Percentiles rank a stretch among this genome's conserved stretches.
phyloP scores from a whole-genome alignment of 352 stramenopile genomes.

The Elongisporangium undulatum region DNA sequence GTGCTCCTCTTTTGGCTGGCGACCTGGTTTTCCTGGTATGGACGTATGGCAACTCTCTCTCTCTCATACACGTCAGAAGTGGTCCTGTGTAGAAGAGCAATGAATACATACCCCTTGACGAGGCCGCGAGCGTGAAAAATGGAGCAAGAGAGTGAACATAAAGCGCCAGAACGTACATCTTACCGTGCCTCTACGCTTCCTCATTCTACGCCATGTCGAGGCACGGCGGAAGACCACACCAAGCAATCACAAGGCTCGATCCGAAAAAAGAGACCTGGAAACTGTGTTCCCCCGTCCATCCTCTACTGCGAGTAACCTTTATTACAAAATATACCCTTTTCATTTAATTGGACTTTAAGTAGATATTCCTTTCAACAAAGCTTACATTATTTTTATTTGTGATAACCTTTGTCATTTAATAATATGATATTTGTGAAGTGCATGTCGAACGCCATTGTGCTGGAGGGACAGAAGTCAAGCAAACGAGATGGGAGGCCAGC shows the following conservation, averaged over 20 bases:
- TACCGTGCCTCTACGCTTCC: not conserved
- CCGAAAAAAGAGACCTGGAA: not conserved
- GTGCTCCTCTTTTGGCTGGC: no score
- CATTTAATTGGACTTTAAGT: no score
- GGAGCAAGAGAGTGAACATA: not conserved
- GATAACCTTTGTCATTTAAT: not conserved
- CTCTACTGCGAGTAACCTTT: not conserved
- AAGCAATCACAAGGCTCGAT: not conserved
- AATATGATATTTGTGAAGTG: no score
- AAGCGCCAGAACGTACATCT: not conserved
- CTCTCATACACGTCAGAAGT: not conserved
- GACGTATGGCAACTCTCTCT: not conserved
- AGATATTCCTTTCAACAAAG: no score
- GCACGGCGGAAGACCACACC: not conserved
- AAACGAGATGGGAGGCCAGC: not conserved
- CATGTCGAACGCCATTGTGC: not conserved
- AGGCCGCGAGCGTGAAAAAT: not conserved
- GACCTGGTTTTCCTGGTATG: no score
- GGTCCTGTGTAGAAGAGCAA: not conserved
- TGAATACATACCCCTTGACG: not conserved
- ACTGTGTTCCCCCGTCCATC: not conserved
- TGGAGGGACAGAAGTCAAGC: not conserved
- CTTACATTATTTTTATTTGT: no score
- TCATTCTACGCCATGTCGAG: not conserved
- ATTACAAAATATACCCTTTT: not conserved